Percentiles rank a stretch among this genome's conserved stretches.
These are phyloP conservation scores for Aspergillus avenaceus DNA, from an alignment of 495 filamentous ascomycete genomes.

Conservation along the genomic window DNA sequence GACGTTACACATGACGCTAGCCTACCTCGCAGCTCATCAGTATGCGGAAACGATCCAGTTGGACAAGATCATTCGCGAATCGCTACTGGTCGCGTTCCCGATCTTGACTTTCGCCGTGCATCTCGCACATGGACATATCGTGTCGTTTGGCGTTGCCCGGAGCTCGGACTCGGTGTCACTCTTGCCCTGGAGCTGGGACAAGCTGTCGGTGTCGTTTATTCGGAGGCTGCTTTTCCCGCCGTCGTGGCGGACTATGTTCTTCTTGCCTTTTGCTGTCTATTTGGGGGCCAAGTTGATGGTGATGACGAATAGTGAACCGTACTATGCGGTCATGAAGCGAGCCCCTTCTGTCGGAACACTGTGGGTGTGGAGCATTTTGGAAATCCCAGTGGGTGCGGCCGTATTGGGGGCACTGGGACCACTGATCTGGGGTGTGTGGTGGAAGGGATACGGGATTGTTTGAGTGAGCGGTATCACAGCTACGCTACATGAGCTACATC, in stretches of 20 bases:
- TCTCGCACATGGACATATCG: slow-evolving; percentile 42
- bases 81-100: slow-evolving; percentile 33
- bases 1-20: slow-evolving; percentile 82
- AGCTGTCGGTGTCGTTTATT: slow-evolving; percentile 28
- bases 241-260: slow-evolving; percentile 27
- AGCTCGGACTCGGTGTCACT: slow-evolving; percentile 17
- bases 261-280: slow-evolving; percentile 52
- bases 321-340: slow-evolving; percentile 87
- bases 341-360: slow-evolving; percentile 84
- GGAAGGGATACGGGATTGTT: slow-evolving; percentile 61
- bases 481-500: no score
- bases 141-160: slow-evolving; percentile 21
- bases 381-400: slow-evolving; percentile 71
- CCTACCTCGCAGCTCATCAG: slow-evolving; percentile 88
- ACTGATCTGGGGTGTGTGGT: slow-evolving; percentile 60
- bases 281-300: slow-evolving; percentile 75
- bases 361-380: slow-evolving; percentile 92
- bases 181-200: slow-evolving; percentile 27
- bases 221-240: slow-evolving; percentile 33
- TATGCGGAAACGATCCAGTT: slow-evolving; percentile 69
- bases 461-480: no score
- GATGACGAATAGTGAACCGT: slow-evolving; percentile 72
- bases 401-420: slow-evolving; percentile 51
- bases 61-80: slow-evolving; percentile 46
- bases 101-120: slow-evolving; percentile 41